Evolutionary conservation across 768 basidiomycete genomes (phyloP), one percentile per base, ranked within the genome.

Genomic region (Rubroboletus satanas): DNA sequence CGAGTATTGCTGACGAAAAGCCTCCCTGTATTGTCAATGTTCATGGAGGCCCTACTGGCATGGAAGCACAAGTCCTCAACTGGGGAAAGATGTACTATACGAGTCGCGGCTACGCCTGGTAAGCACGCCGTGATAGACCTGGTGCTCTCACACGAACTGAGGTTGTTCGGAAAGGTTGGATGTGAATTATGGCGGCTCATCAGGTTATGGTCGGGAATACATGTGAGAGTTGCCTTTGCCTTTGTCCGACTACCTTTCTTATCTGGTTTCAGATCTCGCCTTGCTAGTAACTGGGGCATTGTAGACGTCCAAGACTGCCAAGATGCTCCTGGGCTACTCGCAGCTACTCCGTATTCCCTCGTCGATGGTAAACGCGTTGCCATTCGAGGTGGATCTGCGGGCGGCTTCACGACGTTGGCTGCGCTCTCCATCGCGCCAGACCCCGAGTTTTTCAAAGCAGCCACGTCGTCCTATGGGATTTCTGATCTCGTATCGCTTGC

Each of bases 171-270:
- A 39, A 37, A 83, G 87, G 81, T 61, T 88, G 35, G 86, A 87
- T 51, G 87, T 93, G 41, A 86, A 92, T 61, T 87, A 90, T 56
- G 79, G 87, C 2, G 91, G 90, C 0, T 88, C 86, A 0, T 81
- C 82, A 5, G 84, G 88, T 0, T 90, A 85, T 62, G 90, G 90
- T 0, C 78, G 86, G 5, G 71, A 74, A 42, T 92, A 89, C 64
- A 81, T 79, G 76, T 76, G 53, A 51, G 75, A 21, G 1, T 23
- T 26, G 4, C 12, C 31, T 21, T 18, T 38, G 10, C 18, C 18
- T 1, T 31, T 11, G 23, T n/a, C 17, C 0, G 50, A 49, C n/a
- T 1, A 1, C n/a, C 7, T 44, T 45, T 55, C 39, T 41, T 4
- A 62, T 31, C 12, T n/a, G 17, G 26, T 31, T 44, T 74, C 73